phyloP scores from a whole-genome alignment of 352 stramenopile species.

The Halophytophthora batemanensis region DNA sequence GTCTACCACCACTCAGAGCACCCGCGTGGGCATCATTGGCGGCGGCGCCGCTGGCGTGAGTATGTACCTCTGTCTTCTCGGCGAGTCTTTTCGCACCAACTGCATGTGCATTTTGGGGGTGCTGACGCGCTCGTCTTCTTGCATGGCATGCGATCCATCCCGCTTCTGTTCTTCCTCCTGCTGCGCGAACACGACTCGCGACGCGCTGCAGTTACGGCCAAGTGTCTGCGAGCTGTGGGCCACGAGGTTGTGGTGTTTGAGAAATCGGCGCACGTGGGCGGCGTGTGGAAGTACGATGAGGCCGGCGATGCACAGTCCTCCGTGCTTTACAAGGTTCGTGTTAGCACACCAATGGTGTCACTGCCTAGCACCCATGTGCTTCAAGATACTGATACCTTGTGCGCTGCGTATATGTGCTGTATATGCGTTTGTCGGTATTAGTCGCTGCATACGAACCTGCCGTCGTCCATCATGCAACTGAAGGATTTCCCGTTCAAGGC shows the following conservation, averaged over 20 bases:
- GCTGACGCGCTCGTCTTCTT: neutral
- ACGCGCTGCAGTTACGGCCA: conserved; percentile 53
- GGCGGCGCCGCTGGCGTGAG: conserved; percentile 72
- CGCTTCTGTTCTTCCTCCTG: no score
- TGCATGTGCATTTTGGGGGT: neutral
- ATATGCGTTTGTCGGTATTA: conserved; percentile 11
- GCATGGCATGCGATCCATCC: no score
- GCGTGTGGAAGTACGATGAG: conserved; percentile 80
- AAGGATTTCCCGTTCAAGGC: conserved; percentile 64
- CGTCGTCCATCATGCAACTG: conserved; percentile 79
- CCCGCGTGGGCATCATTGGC: conserved; percentile 66
- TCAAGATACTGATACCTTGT: neutral
- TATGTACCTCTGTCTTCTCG: conserved; percentile 24
- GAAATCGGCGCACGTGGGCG: conserved; percentile 53
- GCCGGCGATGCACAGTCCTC: conserved; percentile 36
- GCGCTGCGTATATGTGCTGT: neutral
- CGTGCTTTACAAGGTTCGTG: conserved; percentile 62
- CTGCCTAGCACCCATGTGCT: neutral
- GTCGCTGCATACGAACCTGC: conserved; percentile 80
- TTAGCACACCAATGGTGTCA: neutral
- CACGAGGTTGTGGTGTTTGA: conserved; percentile 76
- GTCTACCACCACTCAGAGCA: conserved; percentile 9
- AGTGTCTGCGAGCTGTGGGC: conserved; percentile 56
- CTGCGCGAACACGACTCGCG: no score
- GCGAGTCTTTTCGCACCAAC: neutral